phyloP scores from a whole-genome alignment of 2,329 filamentous ascomycete species.

The Reticulascus tulasneorum region DNA sequence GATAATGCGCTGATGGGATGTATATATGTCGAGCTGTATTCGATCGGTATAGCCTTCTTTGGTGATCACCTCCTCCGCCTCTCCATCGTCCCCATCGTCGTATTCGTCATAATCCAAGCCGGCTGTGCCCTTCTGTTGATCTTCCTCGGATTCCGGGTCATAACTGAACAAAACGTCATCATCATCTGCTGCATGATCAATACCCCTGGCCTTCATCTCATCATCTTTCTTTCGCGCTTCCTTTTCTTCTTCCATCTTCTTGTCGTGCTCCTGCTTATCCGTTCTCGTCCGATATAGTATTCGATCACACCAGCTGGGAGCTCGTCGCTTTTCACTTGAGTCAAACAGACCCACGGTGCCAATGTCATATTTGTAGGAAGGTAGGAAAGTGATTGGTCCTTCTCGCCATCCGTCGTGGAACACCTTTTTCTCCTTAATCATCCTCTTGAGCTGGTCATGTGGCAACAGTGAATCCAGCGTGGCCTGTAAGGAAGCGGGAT shows the following conservation, averaged over 20 bases:
- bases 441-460: conserved; percentile 78
- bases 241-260: conserved; percentile 58
- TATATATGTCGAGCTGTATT: conserved; percentile 64
- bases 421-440: conserved; percentile 70
- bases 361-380: conserved; percentile 96
- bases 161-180: conserved; percentile 88
- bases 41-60: conserved; percentile 55
- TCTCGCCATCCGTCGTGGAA: conserved; percentile 93
- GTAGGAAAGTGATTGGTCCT: conserved; percentile 81
- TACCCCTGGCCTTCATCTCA: conserved; percentile 77
- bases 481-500: conserved; percentile 82
- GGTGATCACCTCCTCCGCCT: conserved; percentile 46
- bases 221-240: conserved; percentile 70
- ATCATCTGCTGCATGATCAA: conserved; percentile 70
- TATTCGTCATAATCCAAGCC: conserved; percentile 60
- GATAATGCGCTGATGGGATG: conserved; percentile 81
- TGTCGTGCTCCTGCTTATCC: conserved; percentile 64
- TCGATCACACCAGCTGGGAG: conserved; percentile 95
- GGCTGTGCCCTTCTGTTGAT: conserved; percentile 24
- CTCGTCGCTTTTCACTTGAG: conserved; percentile 87
- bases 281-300: conserved; percentile 78
- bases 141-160: conserved; percentile 65
- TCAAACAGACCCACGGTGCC: conserved; percentile 92
- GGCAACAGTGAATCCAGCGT: conserved; percentile 82
- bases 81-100: conserved; percentile 41